Base-by-base conservation (phyloP, 2,329 filamentous ascomycete genomes). In the Periconia sp. region DNA sequence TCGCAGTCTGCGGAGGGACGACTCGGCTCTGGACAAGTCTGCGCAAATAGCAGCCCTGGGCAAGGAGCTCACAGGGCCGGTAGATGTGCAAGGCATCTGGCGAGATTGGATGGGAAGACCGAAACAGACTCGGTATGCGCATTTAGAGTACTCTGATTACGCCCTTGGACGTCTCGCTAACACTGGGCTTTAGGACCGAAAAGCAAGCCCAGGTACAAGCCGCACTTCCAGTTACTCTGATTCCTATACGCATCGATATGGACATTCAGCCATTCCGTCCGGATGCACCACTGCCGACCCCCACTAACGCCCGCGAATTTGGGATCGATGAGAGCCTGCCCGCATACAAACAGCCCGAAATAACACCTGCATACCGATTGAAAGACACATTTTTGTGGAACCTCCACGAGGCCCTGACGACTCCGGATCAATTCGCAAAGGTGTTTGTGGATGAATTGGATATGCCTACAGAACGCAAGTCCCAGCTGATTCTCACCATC, bases 311-410 rank as follows among this genome's bases (percentile, higher is more conserved):
- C 15, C 72, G 73, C 42, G 78, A 80, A 45, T 77, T 77, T 43
- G 77, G 78, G 12, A 81, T 86, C 56, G 88, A 95, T 63, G 84
- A 87, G 46, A 83, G 82, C 4, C 76, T 89, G 36, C 86, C 89
- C 11, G 85, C 91, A 42, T 96, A 95, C 73, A 86, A 86, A 60
- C 79, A 81, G 41, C 87, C 87, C 41, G 92, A 96, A 50, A 73
- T 83, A 48, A 91, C 91, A 11, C 85, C 91, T 1, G 87, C 89
- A 3, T 96, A 91, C 71, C 84, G 94, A 50, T 78, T 99, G 43
- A 91, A 95, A 61, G 94, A 99, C 60, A 87, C 89, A n/a, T 97
- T 99, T 61, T 74, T 96, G 38, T 99, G 94, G 94, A 99, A 99
- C 61, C 79, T 99, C 11, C 92, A 97, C 71, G 94, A 99, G 74